These are phyloP conservation scores for Boletus bicolor DNA, from an alignment of 768 basidiomycete genomes.

Conservation along the genomic window DNA sequence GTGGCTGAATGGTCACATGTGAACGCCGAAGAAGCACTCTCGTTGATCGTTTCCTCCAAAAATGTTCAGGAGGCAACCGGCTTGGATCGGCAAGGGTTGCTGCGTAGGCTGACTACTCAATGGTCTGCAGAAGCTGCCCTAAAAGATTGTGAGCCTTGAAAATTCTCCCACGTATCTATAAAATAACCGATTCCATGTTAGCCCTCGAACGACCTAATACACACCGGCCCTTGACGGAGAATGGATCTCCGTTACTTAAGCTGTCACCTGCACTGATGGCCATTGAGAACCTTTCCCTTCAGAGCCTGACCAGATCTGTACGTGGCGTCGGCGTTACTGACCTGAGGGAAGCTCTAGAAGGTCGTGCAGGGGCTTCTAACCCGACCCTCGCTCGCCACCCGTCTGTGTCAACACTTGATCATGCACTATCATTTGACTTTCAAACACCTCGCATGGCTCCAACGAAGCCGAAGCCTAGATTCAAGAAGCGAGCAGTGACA, in stretches of 20 bases:
- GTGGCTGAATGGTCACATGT: conserved; percentile 38
- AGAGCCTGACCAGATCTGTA: conserved; percentile 75
- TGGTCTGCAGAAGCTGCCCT: conserved; percentile 81
- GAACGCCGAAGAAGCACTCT: conserved; percentile 52
- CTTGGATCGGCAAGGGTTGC: conserved; percentile 53
- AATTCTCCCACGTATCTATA: conserved; percentile 11
- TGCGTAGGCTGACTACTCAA: conserved; percentile 48
- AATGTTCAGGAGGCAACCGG: conserved; percentile 63
- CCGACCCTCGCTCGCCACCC: conserved; percentile 63
- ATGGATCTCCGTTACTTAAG: conserved; percentile 70
- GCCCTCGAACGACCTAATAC: conserved; percentile 53
- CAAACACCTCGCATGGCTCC: conserved; percentile 42
- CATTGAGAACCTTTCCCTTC: conserved; percentile 85
- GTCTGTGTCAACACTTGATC: conserved; percentile 76
- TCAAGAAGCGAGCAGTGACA: conserved; percentile 49
- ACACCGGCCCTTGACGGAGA: conserved; percentile 66
- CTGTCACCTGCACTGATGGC: conserved; percentile 87
- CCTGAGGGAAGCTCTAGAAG: conserved; percentile 84
- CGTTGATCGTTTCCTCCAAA: conserved; percentile 49
- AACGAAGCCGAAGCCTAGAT: conserved; percentile 52
- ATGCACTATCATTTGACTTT: conserved; percentile 48
- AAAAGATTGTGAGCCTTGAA: conserved; percentile 59
- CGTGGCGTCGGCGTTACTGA: conserved; percentile 85
- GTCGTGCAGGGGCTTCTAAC: conserved; percentile 80
- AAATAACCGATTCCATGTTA: conserved; percentile 23